Evolutionary conservation across 768 basidiomycete genomes (phyloP), one percentile per base, ranked within the genome.

Genomic region (Lentinula raphanica): DNA sequence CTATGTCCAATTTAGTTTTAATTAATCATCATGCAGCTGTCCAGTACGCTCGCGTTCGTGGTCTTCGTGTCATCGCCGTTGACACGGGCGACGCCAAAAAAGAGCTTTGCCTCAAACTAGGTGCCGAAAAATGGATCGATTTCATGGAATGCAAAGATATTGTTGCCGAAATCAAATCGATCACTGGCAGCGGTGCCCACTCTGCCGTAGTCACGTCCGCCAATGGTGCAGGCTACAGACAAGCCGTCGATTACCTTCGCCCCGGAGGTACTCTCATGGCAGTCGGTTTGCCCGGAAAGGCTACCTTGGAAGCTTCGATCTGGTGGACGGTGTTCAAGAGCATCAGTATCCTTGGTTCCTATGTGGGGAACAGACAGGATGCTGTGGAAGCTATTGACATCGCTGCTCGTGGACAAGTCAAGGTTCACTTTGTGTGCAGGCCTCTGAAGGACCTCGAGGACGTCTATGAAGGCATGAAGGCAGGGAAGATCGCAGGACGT

Each of bases 41-140:
- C 31, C 92, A 94, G 69, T 94, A 94, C 65, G 93, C 92, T 12
- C 78, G 76, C 46, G 79, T 82, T 28, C 86, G 88, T 76, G 91
- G 92, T 42, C 80, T 90, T 53, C 83, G 86, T 19, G 90, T 93
- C 13, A 83, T 94, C 58, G 54, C 54, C 8, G 79, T 94, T 65
- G 84, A 94, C 66, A 85, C 84, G 2, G 90, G 91, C 13, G 82
- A 72, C 4, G 86, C 87, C 58, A 94, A 94, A 76, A 76, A 79
- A 64, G 73, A 83, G 51, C 75, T 92, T 76, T 63, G 79, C 80
- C 12, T 72, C 25, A 66, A 66, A 53, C 71, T 79, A n/a, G 78
- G 77, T 13, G 77, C 87, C 0, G 87, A 90, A 69, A 82, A 79
- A 69, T 86, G 83, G 81, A 71, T 95, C 50, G 93, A 95, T 73